Evolutionary conservation across 495 filamentous ascomycete species (phyloP).

Genomic region (Aspergillus conjunctus): DNA sequence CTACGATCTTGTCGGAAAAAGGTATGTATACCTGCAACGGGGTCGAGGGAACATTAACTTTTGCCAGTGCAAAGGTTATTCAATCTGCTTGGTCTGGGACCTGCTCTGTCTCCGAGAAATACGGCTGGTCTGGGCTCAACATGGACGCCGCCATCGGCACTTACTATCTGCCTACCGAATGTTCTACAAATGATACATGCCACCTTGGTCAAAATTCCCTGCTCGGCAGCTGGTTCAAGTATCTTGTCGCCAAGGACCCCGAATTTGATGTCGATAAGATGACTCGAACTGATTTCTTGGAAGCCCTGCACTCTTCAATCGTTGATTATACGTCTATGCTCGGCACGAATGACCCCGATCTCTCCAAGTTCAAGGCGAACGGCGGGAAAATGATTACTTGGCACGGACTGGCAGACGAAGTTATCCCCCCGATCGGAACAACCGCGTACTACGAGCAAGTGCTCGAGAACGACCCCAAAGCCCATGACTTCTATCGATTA

Average conservation of each 20-base stretch:
- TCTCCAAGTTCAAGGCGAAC: slow-evolving; percentile 30
- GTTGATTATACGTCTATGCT: slow-evolving; percentile 32
- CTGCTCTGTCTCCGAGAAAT: not conserved
- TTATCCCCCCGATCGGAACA: slow-evolving; percentile 24
- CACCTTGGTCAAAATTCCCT: slow-evolving; percentile 2
- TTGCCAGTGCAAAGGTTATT: slow-evolving; percentile 30
- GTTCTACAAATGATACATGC: slow-evolving; percentile 3
- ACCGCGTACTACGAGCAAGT: slow-evolving; percentile 26
- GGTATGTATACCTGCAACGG: slow-evolving; percentile 40
- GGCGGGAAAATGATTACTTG: slow-evolving; percentile 50
- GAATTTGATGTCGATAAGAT: slow-evolving; percentile 37
- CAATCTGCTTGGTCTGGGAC: slow-evolving; percentile 35
- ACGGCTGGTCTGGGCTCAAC: slow-evolving; percentile 27
- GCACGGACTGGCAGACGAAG: slow-evolving; percentile 35
- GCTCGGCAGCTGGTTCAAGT: slow-evolving; percentile 32
- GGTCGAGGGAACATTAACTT: slow-evolving; percentile 31
- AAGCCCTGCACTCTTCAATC: slow-evolving; percentile 18
- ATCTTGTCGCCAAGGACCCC: slow-evolving; percentile 44
- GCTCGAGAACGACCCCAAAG: slow-evolving; percentile 13
- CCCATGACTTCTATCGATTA: slow-evolving; percentile 31
- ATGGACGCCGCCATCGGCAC: slow-evolving; percentile 6
- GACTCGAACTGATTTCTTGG: slow-evolving; percentile 26
- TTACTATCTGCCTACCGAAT: slow-evolving; percentile 3
- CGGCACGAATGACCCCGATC: slow-evolving; percentile 37
- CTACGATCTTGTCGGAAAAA: slow-evolving; percentile 50